Percentiles rank a stretch among this genome's conserved stretches.
phyloP scores from a whole-genome alignment of 2,329 filamentous ascomycete species.

The Cytospora chrysosperma region DNA sequence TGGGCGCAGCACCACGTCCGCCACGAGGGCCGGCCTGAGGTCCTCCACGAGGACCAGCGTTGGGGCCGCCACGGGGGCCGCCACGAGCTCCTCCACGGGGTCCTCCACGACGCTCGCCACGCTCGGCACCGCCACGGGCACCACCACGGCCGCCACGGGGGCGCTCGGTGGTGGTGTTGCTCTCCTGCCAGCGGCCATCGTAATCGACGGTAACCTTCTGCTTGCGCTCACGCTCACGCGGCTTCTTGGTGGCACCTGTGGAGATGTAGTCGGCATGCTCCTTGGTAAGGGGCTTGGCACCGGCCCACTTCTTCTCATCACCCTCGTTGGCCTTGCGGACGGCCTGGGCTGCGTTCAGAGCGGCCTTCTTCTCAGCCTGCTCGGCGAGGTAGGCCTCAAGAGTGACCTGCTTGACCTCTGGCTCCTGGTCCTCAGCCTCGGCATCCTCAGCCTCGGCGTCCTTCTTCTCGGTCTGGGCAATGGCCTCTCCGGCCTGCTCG shows the following conservation, averaged over 20 bases:
- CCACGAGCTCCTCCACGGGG: conserved; percentile 54
- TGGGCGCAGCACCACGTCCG: conserved; percentile 45
- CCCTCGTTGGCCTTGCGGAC: conserved; percentile 93
- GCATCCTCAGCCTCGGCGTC: conserved; percentile 53
- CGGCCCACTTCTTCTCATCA: conserved; percentile 88
- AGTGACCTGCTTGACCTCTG: conserved; percentile 85
- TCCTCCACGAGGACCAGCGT: conserved; percentile 48
- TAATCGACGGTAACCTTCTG: conserved; percentile 88
- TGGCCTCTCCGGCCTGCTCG: conserved; percentile 86
- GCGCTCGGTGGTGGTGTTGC: conserved; percentile 46
- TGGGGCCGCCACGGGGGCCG: conserved; percentile 45
- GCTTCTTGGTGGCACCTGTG: conserved; percentile 75
- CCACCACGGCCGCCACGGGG: conserved; percentile 54
- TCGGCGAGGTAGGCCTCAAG: conserved; percentile 84
- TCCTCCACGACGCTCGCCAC: conserved; percentile 39
- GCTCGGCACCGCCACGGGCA: conserved; percentile 41
- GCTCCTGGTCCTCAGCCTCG: conserved; percentile 50
- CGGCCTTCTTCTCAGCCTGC: conserved; percentile 70
- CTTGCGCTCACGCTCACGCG: conserved; percentile 86
- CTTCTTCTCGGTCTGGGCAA: conserved; percentile 82
- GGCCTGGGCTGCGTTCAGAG: conserved; percentile 62
- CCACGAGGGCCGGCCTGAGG: conserved; percentile 43
- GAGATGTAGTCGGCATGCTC: conserved; percentile 75
- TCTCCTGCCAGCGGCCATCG: conserved; percentile 78
- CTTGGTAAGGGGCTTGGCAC: conserved; percentile 70